Conservation (phyloP, 352 stramenopile species). For the Globisporangium perplexum region DNA sequence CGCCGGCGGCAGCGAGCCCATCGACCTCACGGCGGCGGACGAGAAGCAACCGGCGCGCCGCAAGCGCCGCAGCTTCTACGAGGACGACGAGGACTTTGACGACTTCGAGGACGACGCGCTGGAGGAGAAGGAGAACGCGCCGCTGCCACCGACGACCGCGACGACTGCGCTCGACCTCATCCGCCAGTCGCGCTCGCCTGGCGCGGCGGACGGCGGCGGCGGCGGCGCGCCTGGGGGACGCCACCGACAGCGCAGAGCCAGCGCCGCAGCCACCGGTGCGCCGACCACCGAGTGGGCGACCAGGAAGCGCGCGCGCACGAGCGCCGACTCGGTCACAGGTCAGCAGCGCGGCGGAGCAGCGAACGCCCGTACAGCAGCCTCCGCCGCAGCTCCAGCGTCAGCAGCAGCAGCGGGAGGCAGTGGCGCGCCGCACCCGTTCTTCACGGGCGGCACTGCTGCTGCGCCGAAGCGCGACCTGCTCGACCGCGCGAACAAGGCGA, state of each 20-base stretch:
- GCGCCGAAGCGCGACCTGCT: constrained; percentile 27
- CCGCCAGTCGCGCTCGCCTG: constrained; percentile 16
- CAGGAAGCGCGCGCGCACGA: constrained; percentile 2
- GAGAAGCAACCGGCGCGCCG: neutral
- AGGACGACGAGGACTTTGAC: constrained; percentile 44
- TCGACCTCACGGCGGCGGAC: constrained; percentile 31
- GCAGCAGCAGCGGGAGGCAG: neutral
- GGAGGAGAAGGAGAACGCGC: neutral
- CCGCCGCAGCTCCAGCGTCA: too few relatives aligned
- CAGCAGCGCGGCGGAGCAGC: neutral
- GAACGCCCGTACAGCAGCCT: too few relatives aligned
- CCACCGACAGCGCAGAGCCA: constrained; percentile 2
- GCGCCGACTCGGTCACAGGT: neutral
- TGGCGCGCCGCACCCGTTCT: constrained; percentile 1
- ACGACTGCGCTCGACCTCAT: constrained; percentile 40
- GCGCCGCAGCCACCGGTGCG: neutral
- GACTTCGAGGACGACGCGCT: constrained; percentile 13
- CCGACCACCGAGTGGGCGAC: constrained; percentile 6
- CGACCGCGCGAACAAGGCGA: constrained; percentile 42
- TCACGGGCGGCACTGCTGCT: neutral
- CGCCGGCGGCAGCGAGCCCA: constrained; percentile 19
- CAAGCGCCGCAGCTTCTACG: constrained; percentile 33
- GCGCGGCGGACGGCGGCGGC: neutral
- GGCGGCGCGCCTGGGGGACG: constrained; percentile 11
- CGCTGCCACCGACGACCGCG: too few relatives aligned